Evolutionary conservation across 2,329 filamentous ascomycete species (phyloP).

Genomic region (Colletotrichum acutatum): DNA sequence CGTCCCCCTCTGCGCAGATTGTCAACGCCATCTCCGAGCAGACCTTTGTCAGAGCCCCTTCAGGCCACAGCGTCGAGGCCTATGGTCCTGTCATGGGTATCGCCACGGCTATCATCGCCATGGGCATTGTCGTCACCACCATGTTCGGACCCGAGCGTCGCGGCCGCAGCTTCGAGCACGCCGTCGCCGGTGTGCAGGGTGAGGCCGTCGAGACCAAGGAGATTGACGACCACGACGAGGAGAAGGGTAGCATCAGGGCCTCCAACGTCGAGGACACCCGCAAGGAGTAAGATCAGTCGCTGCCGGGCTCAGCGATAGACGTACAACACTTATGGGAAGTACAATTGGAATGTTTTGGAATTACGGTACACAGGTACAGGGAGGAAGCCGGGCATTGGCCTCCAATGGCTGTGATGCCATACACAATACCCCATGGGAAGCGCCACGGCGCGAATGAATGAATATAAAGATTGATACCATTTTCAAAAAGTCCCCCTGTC

Average conservation of each 20-base stretch:
- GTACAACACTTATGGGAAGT: background rate
- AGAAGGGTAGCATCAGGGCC: constrained; percentile 40
- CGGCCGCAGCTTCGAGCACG: constrained; percentile 75
- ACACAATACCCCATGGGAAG: constrained; percentile 1
- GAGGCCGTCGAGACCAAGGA: constrained; percentile 41
- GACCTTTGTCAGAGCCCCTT: constrained; percentile 61
- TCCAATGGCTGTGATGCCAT: background rate
- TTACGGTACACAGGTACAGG: background rate
- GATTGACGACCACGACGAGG: constrained; percentile 43
- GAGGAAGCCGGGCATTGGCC: background rate
- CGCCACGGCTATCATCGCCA: constrained; percentile 79
- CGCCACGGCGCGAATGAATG: background rate
- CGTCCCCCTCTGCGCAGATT: constrained; percentile 78
- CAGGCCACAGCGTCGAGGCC: constrained; percentile 70
- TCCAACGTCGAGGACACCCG: constrained; percentile 24
- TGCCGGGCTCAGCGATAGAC: constrained; percentile 5
- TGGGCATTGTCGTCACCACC: constrained; percentile 75
- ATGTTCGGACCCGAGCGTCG: constrained; percentile 80
- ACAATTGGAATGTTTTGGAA: background rate
- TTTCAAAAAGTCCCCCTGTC: background rate
- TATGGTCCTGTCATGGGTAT: constrained; percentile 82
- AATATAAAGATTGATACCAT: constrained; percentile 6
- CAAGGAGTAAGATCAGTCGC: constrained; percentile 15
- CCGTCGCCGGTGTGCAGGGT: constrained; percentile 50
- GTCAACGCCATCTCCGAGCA: constrained; percentile 79